Conservation (phyloP, 2,329 filamentous ascomycete species). For the Penicillium verrucosum region DNA sequence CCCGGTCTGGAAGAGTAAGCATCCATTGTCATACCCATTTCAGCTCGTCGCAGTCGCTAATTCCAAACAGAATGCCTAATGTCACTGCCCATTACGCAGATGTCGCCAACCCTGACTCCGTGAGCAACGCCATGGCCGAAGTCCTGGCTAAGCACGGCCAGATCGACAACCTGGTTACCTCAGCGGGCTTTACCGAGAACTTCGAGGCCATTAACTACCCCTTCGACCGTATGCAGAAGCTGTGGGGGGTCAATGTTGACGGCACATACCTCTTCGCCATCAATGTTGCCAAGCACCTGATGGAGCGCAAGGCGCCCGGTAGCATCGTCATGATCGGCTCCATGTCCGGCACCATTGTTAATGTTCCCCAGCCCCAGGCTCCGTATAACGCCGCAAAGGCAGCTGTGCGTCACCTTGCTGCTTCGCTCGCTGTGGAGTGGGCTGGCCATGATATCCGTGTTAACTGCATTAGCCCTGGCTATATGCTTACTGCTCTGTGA, state of each 20-base stretch:
- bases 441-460: slow-evolving; percentile 82
- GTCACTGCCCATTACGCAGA: slow-evolving; percentile 90
- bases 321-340: slow-evolving; percentile 93
- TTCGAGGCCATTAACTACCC: slow-evolving; percentile 89
- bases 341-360: slow-evolving; percentile 93
- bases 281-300: slow-evolving; percentile 80
- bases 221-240: slow-evolving; percentile 83
- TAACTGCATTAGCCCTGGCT: slow-evolving; percentile 92
- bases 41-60: not conserved
- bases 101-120: slow-evolving; percentile 75
- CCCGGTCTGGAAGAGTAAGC: slow-evolving; percentile 66
- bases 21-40: not conserved
- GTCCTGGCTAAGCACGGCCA: slow-evolving; percentile 70
- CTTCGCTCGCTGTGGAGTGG: slow-evolving; percentile 92
- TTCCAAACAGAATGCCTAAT: slow-evolving; percentile 60
- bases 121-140: slow-evolving; percentile 68
- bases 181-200: slow-evolving; percentile 96
- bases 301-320: slow-evolving; percentile 72
- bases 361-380: slow-evolving; percentile 88
- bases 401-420: slow-evolving; percentile 81
- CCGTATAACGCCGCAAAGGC: slow-evolving; percentile 94
- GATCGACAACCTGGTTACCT: slow-evolving; percentile 89
- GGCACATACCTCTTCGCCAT: slow-evolving; percentile 88
- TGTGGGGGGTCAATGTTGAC: slow-evolving; percentile 91
- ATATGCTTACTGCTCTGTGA: slow-evolving; percentile 93